Evolutionary conservation across 2,329 filamentous ascomycete species (phyloP).

Genomic region (Aspergillus aculeatus): DNA sequence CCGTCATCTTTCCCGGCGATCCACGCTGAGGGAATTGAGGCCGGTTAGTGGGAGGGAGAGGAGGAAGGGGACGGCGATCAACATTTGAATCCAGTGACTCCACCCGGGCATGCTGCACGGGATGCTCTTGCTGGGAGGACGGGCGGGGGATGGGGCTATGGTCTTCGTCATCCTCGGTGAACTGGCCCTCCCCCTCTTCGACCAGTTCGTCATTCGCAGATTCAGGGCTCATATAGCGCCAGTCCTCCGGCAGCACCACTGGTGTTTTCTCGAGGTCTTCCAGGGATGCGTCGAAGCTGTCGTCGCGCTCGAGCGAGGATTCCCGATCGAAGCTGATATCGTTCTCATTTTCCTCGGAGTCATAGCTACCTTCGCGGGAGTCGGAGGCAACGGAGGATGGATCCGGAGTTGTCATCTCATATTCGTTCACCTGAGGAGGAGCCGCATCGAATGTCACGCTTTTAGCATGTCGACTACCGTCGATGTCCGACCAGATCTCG

Average conservation of each 20-base stretch:
- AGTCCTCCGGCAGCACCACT: slow-evolving; percentile 95
- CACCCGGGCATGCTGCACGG: slow-evolving; percentile 55
- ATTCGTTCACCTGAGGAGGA: slow-evolving; percentile 93
- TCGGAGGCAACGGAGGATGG: slow-evolving; percentile 87
- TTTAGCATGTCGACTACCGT: slow-evolving; percentile 80
- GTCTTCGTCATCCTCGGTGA: slow-evolving; percentile 62
- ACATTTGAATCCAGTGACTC: slow-evolving; percentile 76
- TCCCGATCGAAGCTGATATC: slow-evolving; percentile 62
- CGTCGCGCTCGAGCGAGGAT: slow-evolving; percentile 65
- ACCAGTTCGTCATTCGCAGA: slow-evolving; percentile 56
- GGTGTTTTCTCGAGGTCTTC: slow-evolving; percentile 97
- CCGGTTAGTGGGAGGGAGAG: slow-evolving; percentile 62
- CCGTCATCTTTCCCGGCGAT: slow-evolving; percentile 61
- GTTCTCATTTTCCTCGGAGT: slow-evolving; percentile 69
- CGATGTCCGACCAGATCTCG: slow-evolving; percentile 66
- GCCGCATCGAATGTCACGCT: slow-evolving; percentile 96
- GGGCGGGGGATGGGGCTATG: slow-evolving; percentile 62
- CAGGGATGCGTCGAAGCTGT: slow-evolving; percentile 92
- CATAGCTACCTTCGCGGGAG: slow-evolving; percentile 90
- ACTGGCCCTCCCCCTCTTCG: slow-evolving; percentile 64
- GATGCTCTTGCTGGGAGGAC: slow-evolving; percentile 34
- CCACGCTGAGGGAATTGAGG: slow-evolving; percentile 46
- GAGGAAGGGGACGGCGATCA: slow-evolving; percentile 81
- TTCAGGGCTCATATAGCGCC: slow-evolving; percentile 74
- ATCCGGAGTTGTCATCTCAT: slow-evolving; percentile 96